Evolutionary conservation across 345 rosid species (phyloP), one percentile per base, ranked within the genome.

Genomic region (Populus simonii): DNA sequence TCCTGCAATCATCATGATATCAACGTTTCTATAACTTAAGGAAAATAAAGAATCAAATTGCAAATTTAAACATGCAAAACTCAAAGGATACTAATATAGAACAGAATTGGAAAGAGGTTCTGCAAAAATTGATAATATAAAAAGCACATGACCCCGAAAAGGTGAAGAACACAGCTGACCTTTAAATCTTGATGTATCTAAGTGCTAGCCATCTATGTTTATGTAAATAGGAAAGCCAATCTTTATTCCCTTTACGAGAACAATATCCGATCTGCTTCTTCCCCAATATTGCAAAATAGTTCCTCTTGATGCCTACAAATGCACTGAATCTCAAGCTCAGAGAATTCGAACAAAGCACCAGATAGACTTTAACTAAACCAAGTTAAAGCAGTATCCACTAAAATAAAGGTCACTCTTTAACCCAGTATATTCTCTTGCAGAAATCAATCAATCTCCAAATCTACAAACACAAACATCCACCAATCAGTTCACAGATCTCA

Each of bases 1-100:
- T 76, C 87, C 87, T 82, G 81, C 82, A 77, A 65, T n/a, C 8
- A 71, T 69, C 39, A 81, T 13, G 33, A 71, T 62, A 67, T 31
- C 36, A 43, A 67, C 9, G 62, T 22, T 65, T 22, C 7, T 25
- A 27, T 1, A 72, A 35, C 53, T 49, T 22, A 11, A 0, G 18
- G 36, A 66, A 38, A 70, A 55, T 8, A 0, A 5, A 0, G 16
- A 66, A 49, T 59, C 36, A 76, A 72, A 25, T 59, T 31, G 55
- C 68, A 73, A 45, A 15, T n/a, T 39, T 31, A 65, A 67, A 51
- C 65, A 70, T 9, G 63, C 68, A 73, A 66, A 76, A 70, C 20
- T 27, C 51, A 25, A 39, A 59, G 51, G 36, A 70, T 29, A 62
- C 73, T 29, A 49, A 47, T 25, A 6, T 27, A 43, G n/a, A 68